phyloP scores from a whole-genome alignment of 352 stramenopile genomes.

The Halophytophthora polymorphica region DNA sequence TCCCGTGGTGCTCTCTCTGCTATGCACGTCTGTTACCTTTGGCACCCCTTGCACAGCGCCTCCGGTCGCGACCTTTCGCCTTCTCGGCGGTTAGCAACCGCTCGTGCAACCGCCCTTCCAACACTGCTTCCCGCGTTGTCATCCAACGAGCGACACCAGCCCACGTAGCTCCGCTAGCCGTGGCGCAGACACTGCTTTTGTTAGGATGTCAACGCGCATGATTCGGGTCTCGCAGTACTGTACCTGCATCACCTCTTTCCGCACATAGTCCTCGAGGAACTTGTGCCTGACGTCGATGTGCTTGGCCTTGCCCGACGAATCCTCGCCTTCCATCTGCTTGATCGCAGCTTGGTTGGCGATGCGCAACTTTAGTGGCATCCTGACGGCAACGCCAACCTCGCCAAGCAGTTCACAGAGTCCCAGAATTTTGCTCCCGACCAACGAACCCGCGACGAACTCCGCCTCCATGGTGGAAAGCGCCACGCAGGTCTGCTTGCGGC shows the following conservation, averaged over 20 bases:
- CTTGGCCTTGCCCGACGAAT: slow-evolving; percentile 4
- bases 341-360: slow-evolving; percentile 9
- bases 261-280: slow-evolving; percentile 10
- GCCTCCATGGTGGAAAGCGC: slow-evolving; percentile 19
- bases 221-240: slow-evolving; percentile 8
- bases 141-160: slow-evolving; percentile 2
- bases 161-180: slow-evolving; percentile 3
- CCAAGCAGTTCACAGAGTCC: slow-evolving; percentile 6
- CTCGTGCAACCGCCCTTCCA: no score
- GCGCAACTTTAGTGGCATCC: neutral
- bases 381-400: neutral
- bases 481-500: slow-evolving; percentile 17
- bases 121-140: slow-evolving; percentile 14
- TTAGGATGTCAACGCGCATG: slow-evolving; percentile 15
- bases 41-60: no score
- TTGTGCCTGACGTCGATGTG: slow-evolving; percentile 13
- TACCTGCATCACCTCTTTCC: slow-evolving; percentile 3
- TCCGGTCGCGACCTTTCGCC: no score
- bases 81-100: no score
- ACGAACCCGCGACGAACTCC: slow-evolving; percentile 3
- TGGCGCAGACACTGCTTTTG: slow-evolving; percentile 7
- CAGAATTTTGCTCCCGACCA: slow-evolving; percentile 2
- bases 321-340: slow-evolving; percentile 5
- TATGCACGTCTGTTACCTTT: no score
- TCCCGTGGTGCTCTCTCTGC: no score